Base-by-base conservation (phyloP, 2,329 filamentous ascomycete species). In the Fusarium sp. region DNA sequence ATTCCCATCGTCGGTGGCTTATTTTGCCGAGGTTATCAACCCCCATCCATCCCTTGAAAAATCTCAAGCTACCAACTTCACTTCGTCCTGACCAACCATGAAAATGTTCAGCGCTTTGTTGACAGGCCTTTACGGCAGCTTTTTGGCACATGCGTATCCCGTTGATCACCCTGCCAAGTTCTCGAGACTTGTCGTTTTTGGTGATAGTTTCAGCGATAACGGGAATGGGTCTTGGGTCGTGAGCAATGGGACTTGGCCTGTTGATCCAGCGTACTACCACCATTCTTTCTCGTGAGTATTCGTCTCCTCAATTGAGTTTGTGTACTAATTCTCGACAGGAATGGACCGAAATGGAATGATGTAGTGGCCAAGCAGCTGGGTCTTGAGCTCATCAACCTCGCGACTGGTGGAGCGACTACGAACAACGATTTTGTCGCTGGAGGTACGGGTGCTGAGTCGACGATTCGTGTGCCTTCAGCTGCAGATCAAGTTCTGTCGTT, bases 191-290 rank as follows among this genome's bases (percentile, higher is more conserved):
- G 51, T 73, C 21, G 70, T 73, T 14, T 71, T 73, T n/a, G 70
- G 70, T 9, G 70, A 73, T 14, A 73, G 70, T 48, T 73, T 73
- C 49, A 73, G 70, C 35, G 70, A 73, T 3, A 71, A 73, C 11
- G 70, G 70, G 15, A 71, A 73, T 45, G 70, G 70, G 0, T 73
- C 70, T 27, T 73, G 70, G 70, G 19, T 73, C 18, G 70, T 21
- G 5, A 73, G 70, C 29, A 71, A 73, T 18, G 66, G 62, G 27
- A 49, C 70, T 10, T 73, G 70, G 70, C 70, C 70, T 9, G 54
- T n/a, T 16, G 70, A 73, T 5, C 70, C 61, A 37, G 70, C 70
- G 5, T 73, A 73, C 12, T 73, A 71, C 15, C 25, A 38, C 3
- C 70, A 73, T 39, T 73, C 69, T 2, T 72, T 69, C 16, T 72